Percentiles rank a stretch among this genome's conserved stretches.
phyloP scores from a whole-genome alignment of 345 rosid genomes.

The Heritiera fomes region DNA sequence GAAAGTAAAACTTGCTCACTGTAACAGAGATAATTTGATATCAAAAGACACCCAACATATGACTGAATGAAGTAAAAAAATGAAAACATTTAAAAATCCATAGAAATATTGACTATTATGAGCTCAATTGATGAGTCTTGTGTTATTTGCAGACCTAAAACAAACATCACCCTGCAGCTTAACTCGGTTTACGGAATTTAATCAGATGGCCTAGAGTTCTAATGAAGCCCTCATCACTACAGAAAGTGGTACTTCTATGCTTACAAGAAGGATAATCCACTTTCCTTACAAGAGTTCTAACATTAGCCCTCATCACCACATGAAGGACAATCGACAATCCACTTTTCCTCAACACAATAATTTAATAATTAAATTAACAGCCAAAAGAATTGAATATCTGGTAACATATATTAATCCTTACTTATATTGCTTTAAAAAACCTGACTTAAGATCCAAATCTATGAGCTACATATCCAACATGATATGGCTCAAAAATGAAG shows the following conservation, averaged over 20 bases:
- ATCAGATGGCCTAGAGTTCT: constrained; percentile 7
- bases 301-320: not conserved
- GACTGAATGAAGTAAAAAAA: not conserved
- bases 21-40: not conserved
- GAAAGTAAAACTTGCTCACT: not conserved
- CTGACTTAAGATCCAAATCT: not conserved
- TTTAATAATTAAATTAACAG: not conserved
- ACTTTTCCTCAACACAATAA: not conserved
- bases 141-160: not conserved
- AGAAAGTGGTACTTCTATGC: not conserved
- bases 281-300: not conserved
- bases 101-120: not conserved
- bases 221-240: not conserved
- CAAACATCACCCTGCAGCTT: not conserved
- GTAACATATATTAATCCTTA: not conserved
- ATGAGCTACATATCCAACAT: constrained; percentile 2
- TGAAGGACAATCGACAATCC: not conserved
- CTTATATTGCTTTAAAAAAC: not conserved
- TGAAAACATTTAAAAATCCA: not conserved
- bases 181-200: not conserved
- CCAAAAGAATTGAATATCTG: not conserved
- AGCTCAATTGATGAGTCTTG: not conserved
- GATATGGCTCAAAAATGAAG: not conserved
- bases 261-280: not conserved
- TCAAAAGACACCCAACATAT: not conserved